A percentile compares a stretch with the other conserved stretches of the same genome.
Conservation (phyloP, 23 red algal genomes). For the Gracilaria domingensis region DNA sequence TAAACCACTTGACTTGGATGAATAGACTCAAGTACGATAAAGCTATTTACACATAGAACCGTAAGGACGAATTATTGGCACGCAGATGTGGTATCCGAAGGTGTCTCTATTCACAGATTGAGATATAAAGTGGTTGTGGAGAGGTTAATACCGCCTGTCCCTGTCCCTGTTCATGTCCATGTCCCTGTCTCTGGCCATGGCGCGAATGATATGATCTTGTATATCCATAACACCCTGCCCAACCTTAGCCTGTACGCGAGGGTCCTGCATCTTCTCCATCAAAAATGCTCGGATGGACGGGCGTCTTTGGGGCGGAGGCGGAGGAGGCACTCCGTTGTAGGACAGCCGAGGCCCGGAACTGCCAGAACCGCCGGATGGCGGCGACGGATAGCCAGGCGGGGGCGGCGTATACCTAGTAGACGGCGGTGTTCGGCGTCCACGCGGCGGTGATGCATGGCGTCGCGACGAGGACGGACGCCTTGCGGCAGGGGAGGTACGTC, state of each 20-base stretch:
- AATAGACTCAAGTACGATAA: no score
- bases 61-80: not conserved
- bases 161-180: not conserved
- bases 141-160: not conserved
- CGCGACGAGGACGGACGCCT: not conserved
- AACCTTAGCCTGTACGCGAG: conserved; percentile 1
- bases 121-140: not conserved
- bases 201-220: not conserved
- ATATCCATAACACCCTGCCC: not conserved
- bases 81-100: not conserved
- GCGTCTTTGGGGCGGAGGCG: conserved; percentile 23
- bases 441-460: not conserved
- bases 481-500: conserved; percentile 13
- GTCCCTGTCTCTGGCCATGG: not conserved
- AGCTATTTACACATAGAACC: no score
- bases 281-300: conserved; percentile 1
- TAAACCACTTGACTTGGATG: no score
- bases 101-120: not conserved
- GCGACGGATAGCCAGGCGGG: conserved; percentile 7
- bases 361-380: not conserved
- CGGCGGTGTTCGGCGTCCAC: not conserved
- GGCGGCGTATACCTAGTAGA: not conserved
- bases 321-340: not conserved
- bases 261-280: conserved; percentile 30
- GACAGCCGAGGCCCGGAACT: not conserved